phyloP scores from a whole-genome alignment of 1,139 yeast genomes.

The Meyerozyma carpophila region DNA sequence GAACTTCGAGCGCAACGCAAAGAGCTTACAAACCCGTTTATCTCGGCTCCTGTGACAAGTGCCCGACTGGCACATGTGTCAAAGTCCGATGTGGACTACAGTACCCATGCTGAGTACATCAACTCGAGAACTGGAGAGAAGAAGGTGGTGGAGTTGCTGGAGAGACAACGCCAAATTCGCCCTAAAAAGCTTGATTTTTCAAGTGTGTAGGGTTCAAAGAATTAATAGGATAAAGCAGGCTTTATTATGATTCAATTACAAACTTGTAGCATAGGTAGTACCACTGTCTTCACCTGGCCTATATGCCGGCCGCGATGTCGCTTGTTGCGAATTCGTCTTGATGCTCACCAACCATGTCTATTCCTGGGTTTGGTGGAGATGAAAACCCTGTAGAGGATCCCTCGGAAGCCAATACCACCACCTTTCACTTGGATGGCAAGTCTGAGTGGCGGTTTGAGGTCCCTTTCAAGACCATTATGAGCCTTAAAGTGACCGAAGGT shows the following conservation, averaged over 20 bases:
- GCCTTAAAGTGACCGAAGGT: slow-evolving; percentile 58
- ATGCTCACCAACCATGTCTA: slow-evolving; percentile 8
- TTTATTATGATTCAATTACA: not conserved
- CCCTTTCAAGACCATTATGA: slow-evolving; percentile 50
- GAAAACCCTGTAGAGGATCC: slow-evolving; percentile 5
- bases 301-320: slow-evolving; percentile 21
- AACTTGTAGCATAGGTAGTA: too few species aligned
- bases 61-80: not conserved
- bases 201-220: slow-evolving; percentile 1
- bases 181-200: slow-evolving; percentile 38
- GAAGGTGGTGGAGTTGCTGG: slow-evolving; percentile 27
- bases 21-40: slow-evolving; percentile 17
- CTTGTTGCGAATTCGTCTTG: not conserved
- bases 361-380: slow-evolving; percentile 14
- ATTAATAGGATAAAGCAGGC: slow-evolving; percentile 2
- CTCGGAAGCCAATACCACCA: slow-evolving; percentile 3
- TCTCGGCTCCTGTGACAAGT: slow-evolving; percentile 4
- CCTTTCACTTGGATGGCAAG: slow-evolving; percentile 33
- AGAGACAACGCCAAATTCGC: slow-evolving; percentile 30
- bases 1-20: slow-evolving; percentile 1
- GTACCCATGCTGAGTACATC: slow-evolving; percentile 35
- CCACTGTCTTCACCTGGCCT: not conserved
- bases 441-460: slow-evolving; percentile 89
- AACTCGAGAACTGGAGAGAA: slow-evolving; percentile 36
- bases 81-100: slow-evolving; percentile 19